phyloP scores from a whole-genome alignment of 371 early-diverging fungal species.

The Parasitella parasitica region DNA sequence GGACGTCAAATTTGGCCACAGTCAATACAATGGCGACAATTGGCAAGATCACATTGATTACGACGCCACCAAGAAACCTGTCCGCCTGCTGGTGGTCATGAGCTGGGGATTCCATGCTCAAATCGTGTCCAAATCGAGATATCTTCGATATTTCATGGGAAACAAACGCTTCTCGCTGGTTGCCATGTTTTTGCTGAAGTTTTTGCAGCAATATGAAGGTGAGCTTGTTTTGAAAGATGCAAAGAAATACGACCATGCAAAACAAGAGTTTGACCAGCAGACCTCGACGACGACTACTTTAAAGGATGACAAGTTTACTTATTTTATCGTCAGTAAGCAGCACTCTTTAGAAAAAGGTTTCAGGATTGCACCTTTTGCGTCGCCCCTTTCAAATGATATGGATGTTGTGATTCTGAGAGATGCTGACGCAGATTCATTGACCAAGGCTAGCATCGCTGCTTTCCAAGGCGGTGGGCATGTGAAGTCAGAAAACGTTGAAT shows the following conservation, averaged over 20 bases:
- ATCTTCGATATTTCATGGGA: constrained; percentile 39
- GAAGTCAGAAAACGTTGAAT: constrained; percentile 26
- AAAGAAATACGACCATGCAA: constrained; percentile 9
- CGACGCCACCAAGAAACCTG: not conserved
- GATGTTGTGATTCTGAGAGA: constrained; percentile 36
- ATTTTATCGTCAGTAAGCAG: constrained; percentile 44
- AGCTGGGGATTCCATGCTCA: constrained; percentile 58
- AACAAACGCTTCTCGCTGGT: constrained; percentile 44
- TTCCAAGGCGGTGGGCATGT: constrained; percentile 43
- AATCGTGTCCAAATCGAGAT: constrained; percentile 42
- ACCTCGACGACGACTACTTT: not conserved
- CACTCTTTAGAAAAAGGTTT: constrained; percentile 46
- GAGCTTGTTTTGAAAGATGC: constrained; percentile 27
- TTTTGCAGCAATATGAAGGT: constrained; percentile 38
- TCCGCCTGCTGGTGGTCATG: constrained; percentile 41
- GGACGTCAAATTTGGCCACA: constrained; percentile 32
- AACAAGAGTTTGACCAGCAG: not conserved
- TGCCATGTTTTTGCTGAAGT: constrained; percentile 29
- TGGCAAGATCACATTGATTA: constrained; percentile 22
- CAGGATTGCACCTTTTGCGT: constrained; percentile 43
- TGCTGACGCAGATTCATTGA: constrained; percentile 27
- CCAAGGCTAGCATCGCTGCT: constrained; percentile 28
- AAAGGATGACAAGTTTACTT: constrained; percentile 31
- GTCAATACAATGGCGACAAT: not conserved
- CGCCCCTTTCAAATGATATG: constrained; percentile 26